These are phyloP conservation scores for Saccharomycopsis schoenii DNA, from an alignment of 805 yeast species.

Conservation along the genomic window DNA sequence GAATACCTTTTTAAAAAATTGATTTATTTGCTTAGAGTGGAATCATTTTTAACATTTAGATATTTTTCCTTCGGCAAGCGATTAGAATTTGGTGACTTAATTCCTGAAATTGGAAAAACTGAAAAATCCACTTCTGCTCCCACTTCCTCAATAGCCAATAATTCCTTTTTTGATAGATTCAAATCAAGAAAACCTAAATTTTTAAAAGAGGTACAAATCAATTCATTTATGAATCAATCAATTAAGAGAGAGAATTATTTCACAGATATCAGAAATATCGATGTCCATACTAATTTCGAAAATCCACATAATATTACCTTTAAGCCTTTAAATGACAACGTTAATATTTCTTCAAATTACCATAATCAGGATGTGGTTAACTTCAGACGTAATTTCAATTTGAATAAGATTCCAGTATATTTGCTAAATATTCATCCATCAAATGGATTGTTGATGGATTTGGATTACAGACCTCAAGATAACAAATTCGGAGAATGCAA, in stretches of 20 bases:
- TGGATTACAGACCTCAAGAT: background rate
- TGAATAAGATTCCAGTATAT: background rate
- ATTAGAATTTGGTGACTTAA: background rate
- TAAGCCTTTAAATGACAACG: background rate
- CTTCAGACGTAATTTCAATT: background rate
- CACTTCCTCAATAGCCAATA: background rate
- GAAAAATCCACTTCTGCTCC: background rate
- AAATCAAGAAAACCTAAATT: conserved; percentile 7
- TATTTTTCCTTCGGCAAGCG: conserved; percentile 1
- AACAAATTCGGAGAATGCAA: background rate
- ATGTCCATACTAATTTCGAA: conserved; percentile 30
- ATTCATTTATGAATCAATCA: background rate
- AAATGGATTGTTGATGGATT: background rate
- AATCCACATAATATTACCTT: background rate
- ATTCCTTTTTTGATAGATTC: background rate
- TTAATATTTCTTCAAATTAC: background rate
- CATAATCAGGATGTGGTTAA: background rate
- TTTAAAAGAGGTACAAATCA: conserved; percentile 7
- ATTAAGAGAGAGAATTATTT: conserved; percentile 11
- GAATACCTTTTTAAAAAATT: conserved; percentile 3
- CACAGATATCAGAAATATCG: conserved; percentile 17
- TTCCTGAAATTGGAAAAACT: background rate
- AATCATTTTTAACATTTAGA: conserved; percentile 11
- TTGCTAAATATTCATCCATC: background rate
- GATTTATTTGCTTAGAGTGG: conserved; percentile 9